Conservation (phyloP, 352 stramenopile genomes). For the Phytophthora quininea region DNA sequence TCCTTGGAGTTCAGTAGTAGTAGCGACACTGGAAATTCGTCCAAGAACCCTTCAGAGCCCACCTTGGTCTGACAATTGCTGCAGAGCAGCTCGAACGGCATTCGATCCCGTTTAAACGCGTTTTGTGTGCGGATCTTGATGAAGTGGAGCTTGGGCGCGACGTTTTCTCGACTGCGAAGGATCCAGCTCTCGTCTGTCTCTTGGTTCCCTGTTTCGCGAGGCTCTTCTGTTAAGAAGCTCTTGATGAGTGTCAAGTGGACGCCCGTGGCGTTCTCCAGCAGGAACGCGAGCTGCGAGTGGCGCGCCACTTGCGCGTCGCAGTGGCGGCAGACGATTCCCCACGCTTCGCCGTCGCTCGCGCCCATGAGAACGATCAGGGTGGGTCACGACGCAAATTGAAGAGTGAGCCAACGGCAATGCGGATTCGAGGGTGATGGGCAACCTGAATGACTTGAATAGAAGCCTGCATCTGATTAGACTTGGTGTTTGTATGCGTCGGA, state of each 20-base stretch:
- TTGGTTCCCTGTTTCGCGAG: slow-evolving; percentile 31
- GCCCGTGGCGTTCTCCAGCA: slow-evolving; percentile 53
- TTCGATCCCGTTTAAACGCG: slow-evolving; percentile 35
- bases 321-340: slow-evolving; percentile 35
- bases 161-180: slow-evolving; percentile 33
- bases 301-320: slow-evolving; percentile 38
- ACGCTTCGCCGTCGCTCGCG: slow-evolving; percentile 18
- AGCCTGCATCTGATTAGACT: no score
- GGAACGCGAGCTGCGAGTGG: slow-evolving; percentile 51
- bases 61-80: slow-evolving; percentile 53
- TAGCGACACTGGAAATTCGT: slow-evolving; percentile 42
- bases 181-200: slow-evolving; percentile 37
- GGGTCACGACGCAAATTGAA: neutral
- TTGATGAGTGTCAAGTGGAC: slow-evolving; percentile 56
- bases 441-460: neutral
- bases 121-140: slow-evolving; percentile 54
- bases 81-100: slow-evolving; percentile 67
- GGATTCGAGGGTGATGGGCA: neutral
- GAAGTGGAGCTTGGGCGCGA: slow-evolving; percentile 45
- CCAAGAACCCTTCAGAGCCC: slow-evolving; percentile 42
- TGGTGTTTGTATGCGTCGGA: no score
- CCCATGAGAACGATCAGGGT: slow-evolving; percentile 15
- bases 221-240: slow-evolving; percentile 39
- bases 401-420: no score
- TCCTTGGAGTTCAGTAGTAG: slow-evolving; percentile 61